Conservation (phyloP, 441 rosid species). For the Heliophila coronopifolia region DNA sequence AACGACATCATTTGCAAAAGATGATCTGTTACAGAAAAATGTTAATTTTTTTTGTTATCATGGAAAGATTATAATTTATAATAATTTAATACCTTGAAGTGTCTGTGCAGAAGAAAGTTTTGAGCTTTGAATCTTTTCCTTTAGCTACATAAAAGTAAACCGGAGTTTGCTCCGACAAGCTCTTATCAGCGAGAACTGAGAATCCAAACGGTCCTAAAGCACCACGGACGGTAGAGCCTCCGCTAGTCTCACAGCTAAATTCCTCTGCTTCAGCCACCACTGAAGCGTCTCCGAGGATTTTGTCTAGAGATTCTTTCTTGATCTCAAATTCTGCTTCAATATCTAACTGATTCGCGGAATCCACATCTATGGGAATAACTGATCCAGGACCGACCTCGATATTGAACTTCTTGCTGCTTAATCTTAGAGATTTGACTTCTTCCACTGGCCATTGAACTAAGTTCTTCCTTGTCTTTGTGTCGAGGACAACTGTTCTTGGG, state of each 20-base stretch:
- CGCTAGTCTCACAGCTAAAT: slow-evolving; percentile 42
- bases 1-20: slow-evolving; percentile 59
- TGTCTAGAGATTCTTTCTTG: slow-evolving; percentile 38
- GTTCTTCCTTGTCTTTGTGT: slow-evolving; percentile 59
- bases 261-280: slow-evolving; percentile 30
- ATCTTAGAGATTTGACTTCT: slow-evolving; percentile 66
- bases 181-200: slow-evolving; percentile 56
- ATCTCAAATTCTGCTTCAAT: slow-evolving; percentile 62
- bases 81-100: slow-evolving; percentile 48
- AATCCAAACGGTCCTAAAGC: slow-evolving; percentile 82
- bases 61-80: not conserved
- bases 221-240: slow-evolving; percentile 58
- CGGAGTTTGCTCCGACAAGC: slow-evolving; percentile 65
- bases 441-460: slow-evolving; percentile 88
- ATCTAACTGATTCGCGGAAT: slow-evolving; percentile 66
- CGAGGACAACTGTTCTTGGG: slow-evolving; percentile 70
- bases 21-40: slow-evolving; percentile 42
- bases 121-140: slow-evolving; percentile 40
- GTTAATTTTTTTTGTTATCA: not conserved
- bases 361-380: slow-evolving; percentile 51
- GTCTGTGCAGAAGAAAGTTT: slow-evolving; percentile 67
- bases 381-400: slow-evolving; percentile 51
- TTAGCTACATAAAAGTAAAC: slow-evolving; percentile 65
- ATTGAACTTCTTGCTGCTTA: slow-evolving; percentile 41
- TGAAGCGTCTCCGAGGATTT: slow-evolving; percentile 16